Base-by-base conservation (phyloP, 164 flowering plant genomes). In the Kalanchoe fedtschenkoi region DNA sequence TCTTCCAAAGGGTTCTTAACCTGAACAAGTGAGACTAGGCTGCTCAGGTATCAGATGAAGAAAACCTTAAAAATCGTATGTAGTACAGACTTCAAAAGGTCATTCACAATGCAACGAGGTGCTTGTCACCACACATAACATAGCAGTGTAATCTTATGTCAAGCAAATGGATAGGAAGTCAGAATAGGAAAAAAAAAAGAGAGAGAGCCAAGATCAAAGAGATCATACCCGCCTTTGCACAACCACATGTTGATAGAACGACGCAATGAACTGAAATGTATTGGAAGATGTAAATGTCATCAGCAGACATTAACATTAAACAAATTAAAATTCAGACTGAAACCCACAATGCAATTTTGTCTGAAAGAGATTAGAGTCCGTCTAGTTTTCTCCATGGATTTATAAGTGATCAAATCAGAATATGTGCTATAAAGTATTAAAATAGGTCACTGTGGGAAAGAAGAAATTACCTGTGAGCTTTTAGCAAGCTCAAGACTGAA, bases 241-340 rank as follows among this genome's bases (percentile, higher is more conserved):
- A 63, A 89, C 98, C 68, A 78, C 74, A 71, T 92, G 98, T 66
- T 92, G 98, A 74, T 92, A 92, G 77, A 92, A 89, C 30, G 98
- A 89, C 65, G 98, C 93, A 73, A 85, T 79, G 72, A 92, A 81
- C 98, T 92, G 92, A 78, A 78, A 47, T 61, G 28, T 32, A 13
- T 34, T 28, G 22, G 38, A 32, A 35, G 15, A 30, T 17, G 15
- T 19, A 16, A 58, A 58, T 58, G 24, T 58, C 61, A 58, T 58
- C 26, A 32, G 41, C 24, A 58, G 16, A 21, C 15, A 58, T 9
- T 42, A 13, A 14, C 39, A 33, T 35, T 32, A 4, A 10, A 58
- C 2, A 17, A 1, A 11, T 22, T 7, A 58, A 15, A 58, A 58
- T 22, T 58, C 61, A 58, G 38, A 58, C 28, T 19, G 38, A 34